Evolutionary conservation across 1,284 basidiomycete genomes (phyloP), one percentile per base, ranked within the genome.

Genomic region (Ganoderma lingzhi): DNA sequence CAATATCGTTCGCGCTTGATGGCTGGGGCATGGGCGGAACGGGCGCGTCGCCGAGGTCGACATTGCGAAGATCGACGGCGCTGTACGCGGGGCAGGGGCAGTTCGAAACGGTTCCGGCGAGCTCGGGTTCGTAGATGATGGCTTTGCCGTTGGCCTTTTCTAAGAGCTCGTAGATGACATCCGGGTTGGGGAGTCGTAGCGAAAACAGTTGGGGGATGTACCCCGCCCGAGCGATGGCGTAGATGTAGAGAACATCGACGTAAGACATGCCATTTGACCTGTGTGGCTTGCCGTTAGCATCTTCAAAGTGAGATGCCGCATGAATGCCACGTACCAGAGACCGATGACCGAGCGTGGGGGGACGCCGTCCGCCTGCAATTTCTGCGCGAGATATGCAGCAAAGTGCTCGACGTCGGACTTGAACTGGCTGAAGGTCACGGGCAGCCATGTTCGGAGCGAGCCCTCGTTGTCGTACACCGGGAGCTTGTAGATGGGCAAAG

Each of bases 151-250:
- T 76, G 61, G 89, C 86, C 74, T 82, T 86, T 37, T 77, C 77
- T 61, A 93, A 82, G 19, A 93, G 84, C 75, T 92, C 89, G 73
- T 85, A 88, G 76, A 92, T 82, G 32, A 93, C 87, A 23, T 84
- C 83, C 41, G 91, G 89, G 73, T 89, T 91, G 30, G 91, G 89
- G 39, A 93, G 84, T 28, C 89, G 86, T 71, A 93, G 82, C 76
- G 89, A 90, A 82, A 92, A 91, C 17, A 93, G 78, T 73, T 93
- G 91, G 0, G 91, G 91, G 70, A 92, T 82, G 76, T 87, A 93
- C 3, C 90, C 90, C 4, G 91, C 91, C 74, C 91, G 83, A 5
- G 89, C 87, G 61, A 93, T 80, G 63, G 88, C 89, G 76, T 92
- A 93, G 71, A 93, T 88, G 72, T 90, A 88, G 42, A 92, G 80